Conservation (phyloP, 2,329 filamentous ascomycete species). For the Penicillium sp. region DNA sequence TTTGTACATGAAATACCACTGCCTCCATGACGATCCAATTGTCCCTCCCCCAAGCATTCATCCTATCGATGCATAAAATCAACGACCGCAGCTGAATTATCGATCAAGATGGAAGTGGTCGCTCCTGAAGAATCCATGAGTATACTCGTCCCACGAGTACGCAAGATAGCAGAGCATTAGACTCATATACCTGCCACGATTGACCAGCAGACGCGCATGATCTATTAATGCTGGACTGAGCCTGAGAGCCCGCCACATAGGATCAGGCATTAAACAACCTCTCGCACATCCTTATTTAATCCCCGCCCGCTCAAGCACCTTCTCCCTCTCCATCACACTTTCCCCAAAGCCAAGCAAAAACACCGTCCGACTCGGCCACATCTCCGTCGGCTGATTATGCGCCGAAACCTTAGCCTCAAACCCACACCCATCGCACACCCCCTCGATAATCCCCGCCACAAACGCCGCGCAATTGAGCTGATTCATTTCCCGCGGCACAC, state of each 20-base stretch:
- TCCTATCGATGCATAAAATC: not conserved
- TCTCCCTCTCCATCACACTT: slow-evolving; percentile 91
- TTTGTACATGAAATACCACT: slow-evolving; percentile 18
- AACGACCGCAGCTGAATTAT: not conserved
- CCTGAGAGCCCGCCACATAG: not conserved
- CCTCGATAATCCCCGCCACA: slow-evolving; percentile 93
- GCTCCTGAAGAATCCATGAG: not conserved
- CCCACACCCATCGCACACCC: slow-evolving; percentile 88
- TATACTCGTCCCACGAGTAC: not conserved
- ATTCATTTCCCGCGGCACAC: slow-evolving; percentile 91
- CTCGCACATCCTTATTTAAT: slow-evolving; percentile 41
- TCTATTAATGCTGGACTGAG: not conserved
- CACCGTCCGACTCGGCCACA: slow-evolving; percentile 96
- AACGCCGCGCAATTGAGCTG: slow-evolving; percentile 96
- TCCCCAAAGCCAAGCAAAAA: slow-evolving; percentile 90
- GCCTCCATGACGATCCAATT: not conserved
- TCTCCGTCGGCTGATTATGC: slow-evolving; percentile 73
- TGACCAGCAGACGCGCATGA: not conserved
- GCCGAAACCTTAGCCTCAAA: slow-evolving; percentile 89
- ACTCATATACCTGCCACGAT: not conserved
- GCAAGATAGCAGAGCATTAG: not conserved
- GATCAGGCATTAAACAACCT: not conserved
- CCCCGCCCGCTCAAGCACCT: slow-evolving; percentile 69
- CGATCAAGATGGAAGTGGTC: not conserved
- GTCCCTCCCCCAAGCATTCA: not conserved